Conservation (phyloP, 73 alveolate species). For the Blepharisma japonicum region DNA sequence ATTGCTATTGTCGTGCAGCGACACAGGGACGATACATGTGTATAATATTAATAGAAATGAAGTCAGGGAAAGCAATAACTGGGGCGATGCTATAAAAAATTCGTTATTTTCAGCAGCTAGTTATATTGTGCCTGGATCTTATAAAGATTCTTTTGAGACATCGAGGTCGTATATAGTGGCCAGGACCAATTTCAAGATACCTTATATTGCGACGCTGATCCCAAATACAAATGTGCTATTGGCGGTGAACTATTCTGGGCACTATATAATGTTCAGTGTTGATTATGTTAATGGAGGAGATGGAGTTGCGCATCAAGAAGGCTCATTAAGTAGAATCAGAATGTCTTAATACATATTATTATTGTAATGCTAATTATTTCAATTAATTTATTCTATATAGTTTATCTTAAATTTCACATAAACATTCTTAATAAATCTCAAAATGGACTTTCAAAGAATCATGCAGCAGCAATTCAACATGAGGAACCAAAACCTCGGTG, state of each 20-base stretch:
- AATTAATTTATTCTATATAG: no score
- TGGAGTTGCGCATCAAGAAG: background rate
- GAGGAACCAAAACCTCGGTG: background rate
- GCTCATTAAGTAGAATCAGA: no score
- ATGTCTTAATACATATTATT: no score
- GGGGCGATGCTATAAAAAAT: background rate
- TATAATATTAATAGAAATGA: background rate
- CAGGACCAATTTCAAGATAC: background rate
- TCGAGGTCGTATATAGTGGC: background rate
- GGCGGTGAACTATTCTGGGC: background rate
- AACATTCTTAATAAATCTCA: no score
- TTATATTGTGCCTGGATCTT: slow-evolving; percentile 5
- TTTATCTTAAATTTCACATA: no score
- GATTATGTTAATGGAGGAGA: slow-evolving; percentile 13
- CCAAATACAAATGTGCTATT: background rate
- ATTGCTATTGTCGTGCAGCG: slow-evolving; percentile 60
- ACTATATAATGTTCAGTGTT: background rate
- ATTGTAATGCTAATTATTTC: no score
- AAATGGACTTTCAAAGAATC: no score
- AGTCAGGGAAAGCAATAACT: background rate
- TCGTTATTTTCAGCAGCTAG: slow-evolving; percentile 20
- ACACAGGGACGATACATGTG: slow-evolving; percentile 73
- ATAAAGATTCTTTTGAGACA: slow-evolving; percentile 14
- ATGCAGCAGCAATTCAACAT: no score
- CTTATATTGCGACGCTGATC: background rate